These are phyloP conservation scores for Chalciporus sphaerocephalus DNA, from an alignment of 768 basidiomycete genomes.

Conservation along the genomic window DNA sequence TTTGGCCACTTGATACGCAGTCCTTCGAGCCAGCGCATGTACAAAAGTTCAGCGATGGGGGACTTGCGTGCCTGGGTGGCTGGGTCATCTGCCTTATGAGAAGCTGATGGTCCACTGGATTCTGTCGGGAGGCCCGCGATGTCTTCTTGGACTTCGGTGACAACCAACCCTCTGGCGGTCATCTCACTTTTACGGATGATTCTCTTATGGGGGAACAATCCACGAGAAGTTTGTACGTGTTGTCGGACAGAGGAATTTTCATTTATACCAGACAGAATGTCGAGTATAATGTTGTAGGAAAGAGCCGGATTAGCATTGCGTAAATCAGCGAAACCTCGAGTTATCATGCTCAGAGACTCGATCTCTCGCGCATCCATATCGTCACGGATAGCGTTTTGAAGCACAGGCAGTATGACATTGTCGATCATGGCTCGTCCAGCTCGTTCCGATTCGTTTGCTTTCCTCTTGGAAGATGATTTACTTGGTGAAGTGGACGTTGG, in stretches of 20 bases:
- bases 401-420: constrained; percentile 45
- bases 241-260: constrained; percentile 77
- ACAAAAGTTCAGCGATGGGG: constrained; percentile 93
- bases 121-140: constrained; percentile 47
- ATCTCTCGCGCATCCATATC: constrained; percentile 88
- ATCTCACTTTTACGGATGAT: constrained; percentile 78
- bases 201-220: constrained; percentile 77
- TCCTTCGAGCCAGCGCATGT: constrained; percentile 95
- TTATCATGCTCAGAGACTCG: constrained; percentile 84
- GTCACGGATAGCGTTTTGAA: constrained; percentile 60
- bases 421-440: constrained; percentile 71
- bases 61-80: constrained; percentile 56
- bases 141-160: constrained; percentile 78
- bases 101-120: constrained; percentile 26
- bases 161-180: constrained; percentile 78
- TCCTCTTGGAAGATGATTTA: constrained; percentile 43
- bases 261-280: constrained; percentile 86
- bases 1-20: constrained; percentile 88
- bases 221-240: constrained; percentile 76
- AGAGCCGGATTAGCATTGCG: constrained; percentile 78
- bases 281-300: constrained; percentile 83
- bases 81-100: constrained; percentile 38
- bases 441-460: constrained; percentile 53
- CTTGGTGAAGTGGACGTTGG: constrained; percentile 45
- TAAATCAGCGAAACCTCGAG: constrained; percentile 84